These are phyloP conservation scores for Triticum dicoccoides DNA, from an alignment of 176 grass and related monocot genomes.

Conservation along the genomic window DNA sequence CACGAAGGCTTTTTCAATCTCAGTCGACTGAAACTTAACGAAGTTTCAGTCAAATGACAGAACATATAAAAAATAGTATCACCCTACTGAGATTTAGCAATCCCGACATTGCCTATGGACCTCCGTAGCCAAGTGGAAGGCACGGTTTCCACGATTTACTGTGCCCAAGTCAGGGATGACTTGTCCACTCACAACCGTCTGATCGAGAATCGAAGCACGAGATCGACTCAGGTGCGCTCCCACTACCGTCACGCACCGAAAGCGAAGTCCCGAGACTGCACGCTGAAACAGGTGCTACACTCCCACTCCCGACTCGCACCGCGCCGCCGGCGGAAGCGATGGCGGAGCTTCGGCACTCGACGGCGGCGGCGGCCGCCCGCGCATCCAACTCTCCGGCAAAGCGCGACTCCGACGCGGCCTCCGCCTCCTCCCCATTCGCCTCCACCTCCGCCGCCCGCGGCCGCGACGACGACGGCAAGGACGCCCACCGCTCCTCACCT, in stretches of 20 bases:
- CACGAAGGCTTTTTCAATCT: too few relatives aligned
- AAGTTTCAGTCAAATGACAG: too few relatives aligned
- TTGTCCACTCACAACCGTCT: not conserved
- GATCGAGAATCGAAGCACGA: not conserved
- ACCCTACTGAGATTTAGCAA: too few relatives aligned
- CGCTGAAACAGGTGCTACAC: not conserved
- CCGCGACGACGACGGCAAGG: conserved; percentile 59
- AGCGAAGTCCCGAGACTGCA: not conserved
- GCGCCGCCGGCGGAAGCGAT: conserved; percentile 28
- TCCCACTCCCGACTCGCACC: not conserved
- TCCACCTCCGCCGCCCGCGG: conserved; percentile 34
- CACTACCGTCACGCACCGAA: not conserved
- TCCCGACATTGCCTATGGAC: too few relatives aligned
- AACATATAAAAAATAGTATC: too few relatives aligned
- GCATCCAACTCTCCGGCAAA: conserved; percentile 55
- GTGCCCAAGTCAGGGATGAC: not conserved
- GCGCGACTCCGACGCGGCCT: conserved; percentile 48
- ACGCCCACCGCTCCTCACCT: conserved; percentile 48
- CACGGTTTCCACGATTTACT: not conserved
- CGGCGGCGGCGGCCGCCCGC: conserved; percentile 36
- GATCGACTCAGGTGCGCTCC: not conserved
- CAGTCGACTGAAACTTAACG: too few relatives aligned
- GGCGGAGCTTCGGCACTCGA: conserved; percentile 87
- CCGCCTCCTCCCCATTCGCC: conserved; percentile 42
- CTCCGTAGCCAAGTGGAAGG: too few relatives aligned